A percentile compares a stretch with the other conserved stretches of the same genome.
These are phyloP conservation scores for Solanum dulcamara DNA, from an alignment of 257 asterid species.

Conservation along the genomic window DNA sequence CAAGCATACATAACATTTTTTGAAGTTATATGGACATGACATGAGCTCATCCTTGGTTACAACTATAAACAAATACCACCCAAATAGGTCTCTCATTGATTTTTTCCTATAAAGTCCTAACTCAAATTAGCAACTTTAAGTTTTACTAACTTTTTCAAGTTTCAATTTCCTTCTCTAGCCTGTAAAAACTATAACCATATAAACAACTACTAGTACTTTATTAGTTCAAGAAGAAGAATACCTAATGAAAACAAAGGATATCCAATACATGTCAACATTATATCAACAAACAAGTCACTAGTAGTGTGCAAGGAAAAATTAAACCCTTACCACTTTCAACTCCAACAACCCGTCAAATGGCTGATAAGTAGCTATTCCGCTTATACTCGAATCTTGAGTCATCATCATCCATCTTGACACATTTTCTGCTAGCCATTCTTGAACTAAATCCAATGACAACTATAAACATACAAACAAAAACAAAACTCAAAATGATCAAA, in stretches of 20 bases:
- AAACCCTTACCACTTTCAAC: constrained; percentile 37
- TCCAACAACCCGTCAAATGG: constrained; percentile 54
- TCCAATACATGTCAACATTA: background rate
- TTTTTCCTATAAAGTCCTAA: background rate
- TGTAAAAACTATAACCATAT: background rate
- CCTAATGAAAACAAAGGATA: background rate
- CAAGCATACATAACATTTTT: background rate
- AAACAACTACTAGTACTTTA: background rate
- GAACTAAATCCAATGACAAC: constrained; percentile 46
- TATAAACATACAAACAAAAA: constrained; percentile 4
- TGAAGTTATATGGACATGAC: background rate
- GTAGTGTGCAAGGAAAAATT: background rate
- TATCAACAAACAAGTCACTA: background rate
- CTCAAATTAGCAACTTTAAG: background rate
- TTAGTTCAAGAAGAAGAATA: background rate
- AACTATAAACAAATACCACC: background rate
- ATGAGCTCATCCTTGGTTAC: background rate
- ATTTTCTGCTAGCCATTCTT: constrained; percentile 41
- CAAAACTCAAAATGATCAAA: background rate
- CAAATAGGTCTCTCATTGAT: background rate
- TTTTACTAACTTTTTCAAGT: background rate
- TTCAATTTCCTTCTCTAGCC: background rate
- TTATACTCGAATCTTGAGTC: constrained; percentile 23
- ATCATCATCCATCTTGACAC: constrained; percentile 17
- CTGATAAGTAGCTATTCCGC: constrained; percentile 35